Base-by-base conservation (phyloP, 495 filamentous ascomycete genomes). In the Monascus purpureus region DNA sequence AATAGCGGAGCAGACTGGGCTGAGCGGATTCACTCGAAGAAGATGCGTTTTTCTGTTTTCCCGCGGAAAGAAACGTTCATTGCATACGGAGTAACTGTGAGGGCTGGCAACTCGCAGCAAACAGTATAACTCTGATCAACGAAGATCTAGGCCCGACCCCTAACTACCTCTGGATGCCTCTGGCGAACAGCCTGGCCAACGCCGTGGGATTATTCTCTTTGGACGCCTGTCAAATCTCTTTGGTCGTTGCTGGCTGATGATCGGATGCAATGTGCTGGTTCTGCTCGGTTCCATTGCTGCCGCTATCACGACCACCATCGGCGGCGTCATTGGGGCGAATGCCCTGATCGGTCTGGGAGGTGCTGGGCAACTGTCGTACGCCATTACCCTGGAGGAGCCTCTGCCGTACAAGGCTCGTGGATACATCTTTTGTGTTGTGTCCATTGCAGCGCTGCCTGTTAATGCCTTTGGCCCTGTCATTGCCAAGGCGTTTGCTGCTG, bases 161-260 rank as follows among this genome's bases (percentile, higher is more conserved):
- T 3, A 55, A 52, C 37, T 50, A 53, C 32, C 41, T 35, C 19
- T 50, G 52, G 53, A 50, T 61, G 1, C 45, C 57, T 12, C 50
- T 49, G 12, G 47, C 49, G 6, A 54, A 43, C 18, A 59, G 47
- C 15, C 43, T 59, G 19, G 35, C 38, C 17, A 17, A 29, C 5
- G 38, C 34, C 20, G 42, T 44, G 52, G 41, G 16, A 38, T 58
- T 15, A 40, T 53, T 13, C 40, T 59, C 12, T 55, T 70, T 8
- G 68, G 68, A 9, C 60, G 65, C 23, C 39, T 72, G 5, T 53
- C 55, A 2, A 66, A 73, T 45, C 63, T 72, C 24, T 71, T 73
- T 31, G 67, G 69, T 24, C 57, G 68, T 25, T 53, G 64, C 36
- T 69, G 55, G 43, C 61, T 68, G 39, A 49, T 69, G 37, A 60